A percentile compares a stretch with the other conserved stretches of the same genome.
Conservation (phyloP, 1,284 basidiomycete genomes). For the Trametes polyzona region DNA sequence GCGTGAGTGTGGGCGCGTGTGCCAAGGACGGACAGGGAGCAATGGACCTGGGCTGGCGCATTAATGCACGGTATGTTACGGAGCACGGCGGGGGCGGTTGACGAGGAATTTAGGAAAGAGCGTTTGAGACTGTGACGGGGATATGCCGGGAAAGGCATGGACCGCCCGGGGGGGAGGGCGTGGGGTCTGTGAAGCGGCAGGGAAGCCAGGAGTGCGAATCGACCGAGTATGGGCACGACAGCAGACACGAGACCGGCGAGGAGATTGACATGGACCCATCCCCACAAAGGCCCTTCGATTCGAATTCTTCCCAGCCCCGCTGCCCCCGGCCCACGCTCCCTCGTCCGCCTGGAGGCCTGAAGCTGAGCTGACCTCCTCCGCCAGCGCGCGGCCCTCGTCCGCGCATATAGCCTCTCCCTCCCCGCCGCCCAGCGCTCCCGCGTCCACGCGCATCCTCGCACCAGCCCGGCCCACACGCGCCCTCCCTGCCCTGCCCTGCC, state of each 20-base stretch:
- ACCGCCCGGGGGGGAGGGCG: conserved; percentile 11
- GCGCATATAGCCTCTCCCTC: too few relatives aligned
- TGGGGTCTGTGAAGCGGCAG: conserved; percentile 16
- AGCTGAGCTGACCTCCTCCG: too few relatives aligned
- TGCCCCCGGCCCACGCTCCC: too few relatives aligned
- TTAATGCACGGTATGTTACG: too few relatives aligned
- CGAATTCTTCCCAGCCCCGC: conserved; percentile 3
- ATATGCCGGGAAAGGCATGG: conserved; percentile 9
- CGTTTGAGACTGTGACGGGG: conserved; percentile 3
- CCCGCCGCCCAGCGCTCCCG: too few relatives aligned
- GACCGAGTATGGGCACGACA: conserved; percentile 7
- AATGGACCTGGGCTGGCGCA: too few relatives aligned
- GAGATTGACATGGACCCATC: conserved; percentile 21
- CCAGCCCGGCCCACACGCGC: conserved; percentile 5
- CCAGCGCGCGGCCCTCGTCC: too few relatives aligned
- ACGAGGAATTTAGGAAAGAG: conserved; percentile 6
- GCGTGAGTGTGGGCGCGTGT: too few relatives aligned
- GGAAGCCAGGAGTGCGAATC: conserved; percentile 14
- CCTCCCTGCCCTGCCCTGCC: too few relatives aligned
- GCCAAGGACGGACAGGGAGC: too few relatives aligned
- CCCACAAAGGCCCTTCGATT: conserved; percentile 8
- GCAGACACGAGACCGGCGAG: neutral
- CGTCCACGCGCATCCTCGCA: conserved; percentile 6
- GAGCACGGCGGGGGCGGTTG: conserved; percentile 13
- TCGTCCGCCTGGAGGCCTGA: too few relatives aligned